These are phyloP conservation scores for Neovahlkampfia damariscottae DNA, from an alignment of 78 protist species.

Conservation along the genomic window DNA sequence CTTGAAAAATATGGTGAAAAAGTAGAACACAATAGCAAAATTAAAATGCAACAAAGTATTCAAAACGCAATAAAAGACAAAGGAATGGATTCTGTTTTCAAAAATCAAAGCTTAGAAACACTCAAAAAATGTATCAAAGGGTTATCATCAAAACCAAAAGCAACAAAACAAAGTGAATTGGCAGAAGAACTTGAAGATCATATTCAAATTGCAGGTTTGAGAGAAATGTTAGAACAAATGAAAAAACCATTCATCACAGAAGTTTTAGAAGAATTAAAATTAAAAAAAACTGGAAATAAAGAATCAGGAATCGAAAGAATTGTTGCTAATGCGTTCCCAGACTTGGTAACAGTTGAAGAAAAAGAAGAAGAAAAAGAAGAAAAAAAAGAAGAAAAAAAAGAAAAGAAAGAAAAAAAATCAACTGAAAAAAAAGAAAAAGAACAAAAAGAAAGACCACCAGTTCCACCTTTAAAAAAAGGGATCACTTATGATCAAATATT, in stretches of 20 bases:
- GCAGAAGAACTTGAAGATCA: too few relatives aligned
- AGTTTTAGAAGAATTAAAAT: background rate
- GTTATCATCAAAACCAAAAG: too few relatives aligned
- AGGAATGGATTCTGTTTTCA: too few relatives aligned
- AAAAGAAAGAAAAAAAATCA: background rate
- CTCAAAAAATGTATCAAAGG: too few relatives aligned
- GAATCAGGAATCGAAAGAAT: background rate
- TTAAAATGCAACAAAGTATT: background rate
- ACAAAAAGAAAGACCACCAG: background rate
- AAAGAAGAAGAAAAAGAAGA: background rate
- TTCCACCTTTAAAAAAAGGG: background rate
- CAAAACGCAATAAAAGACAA: background rate
- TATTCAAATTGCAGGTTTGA: too few relatives aligned
- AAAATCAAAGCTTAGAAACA: too few relatives aligned
- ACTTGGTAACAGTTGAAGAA: background rate
- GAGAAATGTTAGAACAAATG: background rate
- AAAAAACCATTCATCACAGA: background rate
- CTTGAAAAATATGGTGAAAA: background rate
- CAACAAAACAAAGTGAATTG: too few relatives aligned
- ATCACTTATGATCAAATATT: slow-evolving; percentile 32
- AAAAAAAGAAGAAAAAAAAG: background rate
- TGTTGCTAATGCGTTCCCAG: background rate
- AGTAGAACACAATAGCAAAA: background rate
- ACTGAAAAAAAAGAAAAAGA: background rate
- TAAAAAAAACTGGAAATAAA: background rate